Evolutionary conservation across 441 rosid species (phyloP).

Genomic region (Croton laevigatus): DNA sequence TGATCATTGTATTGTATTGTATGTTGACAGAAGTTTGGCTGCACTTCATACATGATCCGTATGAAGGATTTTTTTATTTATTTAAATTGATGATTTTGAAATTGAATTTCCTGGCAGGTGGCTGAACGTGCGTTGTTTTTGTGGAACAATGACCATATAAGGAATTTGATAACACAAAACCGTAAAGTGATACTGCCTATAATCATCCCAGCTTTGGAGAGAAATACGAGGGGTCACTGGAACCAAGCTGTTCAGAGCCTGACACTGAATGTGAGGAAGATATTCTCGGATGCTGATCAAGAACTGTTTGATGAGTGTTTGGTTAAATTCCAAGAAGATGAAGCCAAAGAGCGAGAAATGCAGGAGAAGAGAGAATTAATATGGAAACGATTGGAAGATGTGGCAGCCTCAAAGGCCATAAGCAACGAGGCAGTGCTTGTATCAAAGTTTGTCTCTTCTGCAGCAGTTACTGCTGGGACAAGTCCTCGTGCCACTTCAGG

Average conservation of each 20-base stretch:
- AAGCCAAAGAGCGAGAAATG: constrained; percentile 45
- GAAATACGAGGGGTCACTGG: constrained; percentile 75
- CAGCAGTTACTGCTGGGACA: constrained; percentile 41
- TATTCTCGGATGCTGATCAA: constrained; percentile 68
- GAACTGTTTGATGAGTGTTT: constrained; percentile 69
- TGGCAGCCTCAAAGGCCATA: constrained; percentile 59
- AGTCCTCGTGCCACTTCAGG: constrained; percentile 39
- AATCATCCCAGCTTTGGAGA: constrained; percentile 79
- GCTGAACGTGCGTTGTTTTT: constrained; percentile 91
- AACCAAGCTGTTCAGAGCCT: constrained; percentile 89
- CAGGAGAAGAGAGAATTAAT: constrained; percentile 52
- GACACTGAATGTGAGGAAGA: constrained; percentile 75
- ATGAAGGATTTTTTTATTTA: neutral
- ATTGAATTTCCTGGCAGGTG: constrained; percentile 47
- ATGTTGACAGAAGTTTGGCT: neutral
- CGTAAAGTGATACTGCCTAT: constrained; percentile 64
- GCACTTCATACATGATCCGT: neutral
- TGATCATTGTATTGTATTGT: neutral
- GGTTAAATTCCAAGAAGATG: constrained; percentile 61
- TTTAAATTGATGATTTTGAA: neutral
- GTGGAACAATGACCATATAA: constrained; percentile 91
- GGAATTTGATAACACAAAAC: constrained; percentile 67
- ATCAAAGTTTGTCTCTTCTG: constrained; percentile 48
- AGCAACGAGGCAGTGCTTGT: constrained; percentile 64
- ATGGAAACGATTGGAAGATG: constrained; percentile 78